A percentile compares a stretch with the other conserved stretches of the same genome.
phyloP scores from a whole-genome alignment of 2,329 filamentous ascomycete genomes.

The Ceratocystis albifundus region DNA sequence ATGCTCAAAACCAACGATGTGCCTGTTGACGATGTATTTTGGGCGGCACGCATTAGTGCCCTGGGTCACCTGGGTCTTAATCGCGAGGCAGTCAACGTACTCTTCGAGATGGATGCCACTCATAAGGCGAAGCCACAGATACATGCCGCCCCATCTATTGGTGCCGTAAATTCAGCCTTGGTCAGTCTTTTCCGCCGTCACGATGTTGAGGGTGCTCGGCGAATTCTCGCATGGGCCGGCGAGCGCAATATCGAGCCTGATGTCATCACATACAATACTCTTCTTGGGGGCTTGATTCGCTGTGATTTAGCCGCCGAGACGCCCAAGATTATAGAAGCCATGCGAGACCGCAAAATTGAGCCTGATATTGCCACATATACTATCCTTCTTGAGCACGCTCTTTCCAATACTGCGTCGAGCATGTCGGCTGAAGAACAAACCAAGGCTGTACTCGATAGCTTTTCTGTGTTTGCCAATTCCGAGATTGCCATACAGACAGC shows the following conservation, averaged over 20 bases:
- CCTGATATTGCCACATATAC: conserved; percentile 62
- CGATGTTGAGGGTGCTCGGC: conserved; percentile 39
- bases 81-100: conserved; percentile 47
- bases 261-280: conserved; percentile 53
- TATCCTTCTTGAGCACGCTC: conserved; percentile 53
- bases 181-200: conserved; percentile 45
- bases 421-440: conserved; percentile 38
- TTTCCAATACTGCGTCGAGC: conserved; percentile 26
- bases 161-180: conserved; percentile 58
- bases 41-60: conserved; percentile 59
- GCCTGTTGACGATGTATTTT: conserved; percentile 52
- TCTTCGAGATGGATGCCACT: conserved; percentile 50
- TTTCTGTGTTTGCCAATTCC: conserved; percentile 45
- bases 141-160: conserved; percentile 48
- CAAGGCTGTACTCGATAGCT: conserved; percentile 40
- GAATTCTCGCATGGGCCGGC: conserved; percentile 49
- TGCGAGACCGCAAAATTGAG: conserved; percentile 44
- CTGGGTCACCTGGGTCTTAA: conserved; percentile 46
- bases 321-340: conserved; percentile 43
- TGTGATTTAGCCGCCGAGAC: conserved; percentile 39
- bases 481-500: conserved; percentile 49
- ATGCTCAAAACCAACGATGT: conserved; percentile 47
- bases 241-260: conserved; percentile 45
- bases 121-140: conserved; percentile 17
- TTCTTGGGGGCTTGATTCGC: conserved; percentile 51